phyloP scores from a whole-genome alignment of 495 filamentous ascomycete species.

The Xylaria acuta region DNA sequence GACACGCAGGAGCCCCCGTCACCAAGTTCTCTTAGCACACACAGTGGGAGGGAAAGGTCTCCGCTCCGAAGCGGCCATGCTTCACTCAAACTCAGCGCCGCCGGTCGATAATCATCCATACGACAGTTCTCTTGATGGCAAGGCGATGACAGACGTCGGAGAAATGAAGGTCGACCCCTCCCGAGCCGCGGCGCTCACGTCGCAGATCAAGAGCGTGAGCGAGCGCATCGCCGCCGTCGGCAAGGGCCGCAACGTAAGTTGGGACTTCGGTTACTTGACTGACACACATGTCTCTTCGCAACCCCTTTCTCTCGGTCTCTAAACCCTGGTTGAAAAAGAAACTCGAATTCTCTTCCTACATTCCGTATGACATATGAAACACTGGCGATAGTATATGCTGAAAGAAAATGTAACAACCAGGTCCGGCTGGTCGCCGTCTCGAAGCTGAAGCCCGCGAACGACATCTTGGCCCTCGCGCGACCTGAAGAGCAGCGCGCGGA shows the following conservation, averaged over 20 bases:
- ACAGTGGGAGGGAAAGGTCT: conserved; percentile 4
- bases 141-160: conserved; percentile 46
- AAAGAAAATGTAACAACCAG: conserved; percentile 44
- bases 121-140: conserved; percentile 21
- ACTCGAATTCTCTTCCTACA: background rate
- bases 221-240: conserved; percentile 53
- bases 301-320: too few relatives aligned
- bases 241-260: conserved; percentile 54
- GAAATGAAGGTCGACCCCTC: conserved; percentile 61
- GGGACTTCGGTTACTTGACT: background rate
- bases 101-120: conserved; percentile 8
- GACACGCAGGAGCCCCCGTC: background rate
- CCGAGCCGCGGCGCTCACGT: conserved; percentile 55
- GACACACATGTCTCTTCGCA: too few relatives aligned
- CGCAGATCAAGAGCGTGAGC: conserved; percentile 53
- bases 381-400: conserved; percentile 4
- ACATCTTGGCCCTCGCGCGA: conserved; percentile 80
- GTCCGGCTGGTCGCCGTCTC: conserved; percentile 91
- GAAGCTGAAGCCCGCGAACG: conserved; percentile 88
- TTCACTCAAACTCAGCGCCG: conserved; percentile 6
- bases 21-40: conserved; percentile 15
- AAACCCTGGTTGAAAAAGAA: background rate
- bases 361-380: background rate
- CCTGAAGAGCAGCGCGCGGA: conserved; percentile 48
- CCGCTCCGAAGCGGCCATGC: conserved; percentile 11